These are phyloP conservation scores for Peronospora destructor DNA, from an alignment of 352 stramenopile species.

Conservation along the genomic window DNA sequence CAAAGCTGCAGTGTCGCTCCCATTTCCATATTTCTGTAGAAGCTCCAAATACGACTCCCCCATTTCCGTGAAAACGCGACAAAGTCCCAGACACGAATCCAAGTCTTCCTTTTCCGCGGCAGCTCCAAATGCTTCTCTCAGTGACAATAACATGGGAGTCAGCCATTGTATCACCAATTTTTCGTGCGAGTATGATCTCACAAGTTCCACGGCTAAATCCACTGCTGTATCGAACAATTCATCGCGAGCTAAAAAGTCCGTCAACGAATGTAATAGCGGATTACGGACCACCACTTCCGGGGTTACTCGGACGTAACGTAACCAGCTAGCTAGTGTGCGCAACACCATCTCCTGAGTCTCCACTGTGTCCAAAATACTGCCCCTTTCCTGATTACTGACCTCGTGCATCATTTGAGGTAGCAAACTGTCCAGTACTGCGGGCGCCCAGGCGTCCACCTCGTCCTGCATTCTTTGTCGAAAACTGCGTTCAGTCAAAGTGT, in stretches of 20 bases:
- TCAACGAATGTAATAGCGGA: constrained; percentile 57
- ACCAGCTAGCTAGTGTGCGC: constrained; percentile 52
- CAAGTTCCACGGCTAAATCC: constrained; percentile 76
- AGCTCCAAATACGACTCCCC: constrained; percentile 81
- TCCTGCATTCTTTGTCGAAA: constrained; percentile 44
- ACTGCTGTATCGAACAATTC: constrained; percentile 82
- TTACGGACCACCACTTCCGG: constrained; percentile 48
- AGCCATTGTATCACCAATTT: constrained; percentile 67
- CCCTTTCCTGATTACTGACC: constrained; percentile 7
- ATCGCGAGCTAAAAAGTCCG: constrained; percentile 54
- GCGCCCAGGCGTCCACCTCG: constrained; percentile 58
- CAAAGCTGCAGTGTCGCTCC: constrained; percentile 51
- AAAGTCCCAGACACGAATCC: constrained; percentile 71
- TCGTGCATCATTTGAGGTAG: constrained; percentile 78
- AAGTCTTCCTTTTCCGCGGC: constrained; percentile 58
- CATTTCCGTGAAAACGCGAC: constrained; percentile 88
- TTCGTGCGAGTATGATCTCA: constrained; percentile 53
- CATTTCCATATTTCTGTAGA: constrained; percentile 25
- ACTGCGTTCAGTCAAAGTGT: constrained; percentile 40
- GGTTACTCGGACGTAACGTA: constrained; percentile 45
- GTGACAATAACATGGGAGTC: constrained; percentile 61
- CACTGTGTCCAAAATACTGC: constrained; percentile 19
- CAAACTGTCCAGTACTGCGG: constrained; percentile 47
- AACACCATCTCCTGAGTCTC: constrained; percentile 54
- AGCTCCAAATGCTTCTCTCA: constrained; percentile 43